Percentiles rank a stretch among this genome's conserved stretches.
Conservation (phyloP, 2,329 filamentous ascomycete species). For the Trichophyton verrucosum region DNA sequence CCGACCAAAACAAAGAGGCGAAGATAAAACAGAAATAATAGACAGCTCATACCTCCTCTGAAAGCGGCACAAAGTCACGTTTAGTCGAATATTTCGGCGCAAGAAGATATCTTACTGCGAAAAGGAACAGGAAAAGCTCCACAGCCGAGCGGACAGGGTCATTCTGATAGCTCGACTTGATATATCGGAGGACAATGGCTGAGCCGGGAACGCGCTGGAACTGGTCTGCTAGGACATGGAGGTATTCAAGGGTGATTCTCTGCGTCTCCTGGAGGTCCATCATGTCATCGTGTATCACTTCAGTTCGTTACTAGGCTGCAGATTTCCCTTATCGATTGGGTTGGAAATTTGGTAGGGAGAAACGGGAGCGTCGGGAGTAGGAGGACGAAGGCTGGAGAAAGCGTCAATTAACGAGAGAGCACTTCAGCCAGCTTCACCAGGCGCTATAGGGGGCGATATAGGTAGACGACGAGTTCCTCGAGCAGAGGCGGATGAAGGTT, state of each 20-base stretch:
- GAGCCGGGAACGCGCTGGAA: constrained; percentile 92
- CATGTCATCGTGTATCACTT: constrained; percentile 13
- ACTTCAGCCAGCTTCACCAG: background rate
- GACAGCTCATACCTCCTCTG: constrained; percentile 52
- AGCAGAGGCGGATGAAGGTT: background rate
- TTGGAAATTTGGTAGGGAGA: background rate
- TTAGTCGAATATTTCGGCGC: constrained; percentile 89
- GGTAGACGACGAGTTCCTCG: background rate
- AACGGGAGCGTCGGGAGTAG: background rate
- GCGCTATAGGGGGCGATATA: background rate
- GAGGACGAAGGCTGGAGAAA: background rate
- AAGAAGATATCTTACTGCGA: constrained; percentile 86
- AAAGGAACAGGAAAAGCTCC: constrained; percentile 85
- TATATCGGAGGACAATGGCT: constrained; percentile 85
- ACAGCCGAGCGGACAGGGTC: constrained; percentile 89
- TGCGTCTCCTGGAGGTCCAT: constrained; percentile 49
- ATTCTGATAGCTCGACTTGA: constrained; percentile 94
- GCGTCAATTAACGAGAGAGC: background rate
- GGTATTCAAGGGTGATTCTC: constrained; percentile 41
- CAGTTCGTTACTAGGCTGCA: background rate
- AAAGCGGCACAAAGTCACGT: constrained; percentile 76
- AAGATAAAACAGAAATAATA: background rate
- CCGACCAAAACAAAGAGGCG: background rate
- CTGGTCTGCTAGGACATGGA: constrained; percentile 46
- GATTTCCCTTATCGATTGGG: background rate